Base-by-base conservation (phyloP, 148 eudicot species). In the Vaccinium macrocarpon region DNA sequence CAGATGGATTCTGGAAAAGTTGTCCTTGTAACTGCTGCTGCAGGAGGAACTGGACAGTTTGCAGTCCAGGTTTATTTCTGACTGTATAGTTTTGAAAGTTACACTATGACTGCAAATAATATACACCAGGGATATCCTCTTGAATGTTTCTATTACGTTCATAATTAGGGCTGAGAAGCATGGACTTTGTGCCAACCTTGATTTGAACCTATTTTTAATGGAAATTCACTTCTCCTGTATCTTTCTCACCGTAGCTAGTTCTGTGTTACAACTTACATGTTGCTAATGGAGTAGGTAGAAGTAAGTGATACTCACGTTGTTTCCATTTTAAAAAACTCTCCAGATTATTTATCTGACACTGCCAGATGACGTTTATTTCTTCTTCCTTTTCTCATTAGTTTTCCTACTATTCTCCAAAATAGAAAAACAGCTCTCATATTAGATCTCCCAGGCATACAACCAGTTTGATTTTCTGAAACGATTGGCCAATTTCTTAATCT, bases 41-140 rank as follows among this genome's bases (percentile, higher is more conserved):
- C 99, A 27, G 99, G 99, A 61, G 99, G 98, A 84, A 96, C 99
- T 32, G 99, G 99, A 81, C 99, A 96, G 88, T 96, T 96, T 85
- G 99, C 99, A 79, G 98, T 95, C 86, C 99, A 96, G 99, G 99
- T 96, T 85, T 62, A 52, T 15, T 84, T 80, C 4, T 49, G 18
- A 73, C 38, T 68, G 15, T 66, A 12, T 27, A 68, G 14, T 68
- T 68, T 27, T 14, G 38, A 25, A 11, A 62, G 13, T 68, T 27
- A 13, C 73, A 12, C 38, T 68, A 13, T 52, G 5, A 6, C 46
- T 72, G 50, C 76, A 14, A 72, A 38, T 72, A 15, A 72, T 49
- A 72, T 15, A 72, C n/a, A 1, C 50, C 23, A 6, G 49, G 48
- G 76, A 38, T 72, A 35, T 72, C 49, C 49, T 72, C 76, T 15